A percentile compares a stretch with the other conserved stretches of the same genome.
Conservation (phyloP, 495 filamentous ascomycete genomes). For the Hypomontagnella submonticulosa region DNA sequence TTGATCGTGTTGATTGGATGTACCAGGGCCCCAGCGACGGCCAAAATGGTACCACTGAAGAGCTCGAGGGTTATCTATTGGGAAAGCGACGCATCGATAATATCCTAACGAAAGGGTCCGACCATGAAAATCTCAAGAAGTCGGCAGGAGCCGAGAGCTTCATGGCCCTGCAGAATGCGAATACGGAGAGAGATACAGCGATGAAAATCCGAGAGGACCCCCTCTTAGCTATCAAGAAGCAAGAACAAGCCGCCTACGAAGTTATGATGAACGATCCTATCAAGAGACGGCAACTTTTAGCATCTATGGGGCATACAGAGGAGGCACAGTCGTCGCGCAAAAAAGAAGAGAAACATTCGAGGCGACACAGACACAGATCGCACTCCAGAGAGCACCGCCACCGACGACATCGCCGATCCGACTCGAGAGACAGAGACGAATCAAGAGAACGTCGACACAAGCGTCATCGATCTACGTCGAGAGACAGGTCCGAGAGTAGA, state of each 20-base stretch:
- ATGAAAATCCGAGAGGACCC: constrained; percentile 90
- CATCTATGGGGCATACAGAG: constrained; percentile 65
- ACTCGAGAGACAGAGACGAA: constrained; percentile 52
- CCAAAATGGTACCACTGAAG: constrained; percentile 83
- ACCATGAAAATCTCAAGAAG: constrained; percentile 84
- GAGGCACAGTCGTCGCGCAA: constrained; percentile 53
- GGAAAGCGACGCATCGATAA: constrained; percentile 92
- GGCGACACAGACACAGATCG: constrained; percentile 56
- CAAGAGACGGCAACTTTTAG: constrained; percentile 74
- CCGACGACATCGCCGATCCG: constrained; percentile 56
- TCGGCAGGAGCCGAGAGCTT: constrained; percentile 74
- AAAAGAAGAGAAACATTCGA: constrained; percentile 62
- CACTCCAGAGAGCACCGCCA: constrained; percentile 58
- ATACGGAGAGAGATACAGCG: constrained; percentile 78
- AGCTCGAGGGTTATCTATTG: constrained; percentile 92
- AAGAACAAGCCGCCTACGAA: constrained; percentile 92
- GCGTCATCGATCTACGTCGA: constrained; percentile 47
- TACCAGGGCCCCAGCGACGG: constrained; percentile 88
- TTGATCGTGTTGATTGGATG: constrained; percentile 96
- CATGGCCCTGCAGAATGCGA: constrained; percentile 67
- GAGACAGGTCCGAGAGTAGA: constrained; percentile 46
- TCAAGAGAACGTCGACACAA: constrained; percentile 54
- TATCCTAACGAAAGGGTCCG: constrained; percentile 82
- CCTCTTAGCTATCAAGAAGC: constrained; percentile 87
- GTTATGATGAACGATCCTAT: constrained; percentile 86